Percentiles rank a stretch among this genome's conserved stretches.
Evolutionary conservation across 2,329 filamentous ascomycete species (phyloP).

Genomic region (Phialophora expanda): DNA sequence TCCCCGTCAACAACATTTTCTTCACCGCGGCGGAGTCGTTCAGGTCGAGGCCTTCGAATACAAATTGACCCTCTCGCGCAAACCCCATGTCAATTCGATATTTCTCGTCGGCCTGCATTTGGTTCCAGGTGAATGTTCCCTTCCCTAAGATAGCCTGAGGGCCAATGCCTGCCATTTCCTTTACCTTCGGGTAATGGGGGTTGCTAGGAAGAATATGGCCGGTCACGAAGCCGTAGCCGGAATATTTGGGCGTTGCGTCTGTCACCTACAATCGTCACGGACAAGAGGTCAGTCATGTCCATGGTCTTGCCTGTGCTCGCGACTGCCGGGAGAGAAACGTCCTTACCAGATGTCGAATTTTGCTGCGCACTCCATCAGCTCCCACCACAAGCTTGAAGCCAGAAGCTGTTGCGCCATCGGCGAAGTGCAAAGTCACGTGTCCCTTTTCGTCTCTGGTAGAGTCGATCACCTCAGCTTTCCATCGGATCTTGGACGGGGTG

Average conservation of each 20-base stretch:
- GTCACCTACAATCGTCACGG: conserved; percentile 41
- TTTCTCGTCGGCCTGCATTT: conserved; percentile 37
- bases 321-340: not conserved
- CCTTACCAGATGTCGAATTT: conserved; percentile 43
- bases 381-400: conserved; percentile 56
- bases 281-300: not conserved
- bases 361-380: conserved; percentile 57
- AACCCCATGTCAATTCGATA: conserved; percentile 24
- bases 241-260: conserved; percentile 43
- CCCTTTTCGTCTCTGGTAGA: conserved; percentile 33
- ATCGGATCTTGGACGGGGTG: conserved; percentile 44
- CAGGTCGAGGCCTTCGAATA: conserved; percentile 12
- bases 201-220: conserved; percentile 40
- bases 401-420: conserved; percentile 42
- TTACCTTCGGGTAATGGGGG: conserved; percentile 40
- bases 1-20: conserved; percentile 14
- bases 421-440: conserved; percentile 39
- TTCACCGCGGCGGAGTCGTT: conserved; percentile 17
- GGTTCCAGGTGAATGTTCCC: conserved; percentile 36
- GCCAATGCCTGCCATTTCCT: conserved; percentile 33
- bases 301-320: too few species aligned
- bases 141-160: conserved; percentile 28
- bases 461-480: conserved; percentile 41
- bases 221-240: conserved; percentile 43
- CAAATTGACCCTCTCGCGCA: conserved; percentile 15